A percentile compares a stretch with the other conserved stretches of the same genome.
phyloP scores from a whole-genome alignment of 495 filamentous ascomycete species.

The Annulohypoxylon bovei region DNA sequence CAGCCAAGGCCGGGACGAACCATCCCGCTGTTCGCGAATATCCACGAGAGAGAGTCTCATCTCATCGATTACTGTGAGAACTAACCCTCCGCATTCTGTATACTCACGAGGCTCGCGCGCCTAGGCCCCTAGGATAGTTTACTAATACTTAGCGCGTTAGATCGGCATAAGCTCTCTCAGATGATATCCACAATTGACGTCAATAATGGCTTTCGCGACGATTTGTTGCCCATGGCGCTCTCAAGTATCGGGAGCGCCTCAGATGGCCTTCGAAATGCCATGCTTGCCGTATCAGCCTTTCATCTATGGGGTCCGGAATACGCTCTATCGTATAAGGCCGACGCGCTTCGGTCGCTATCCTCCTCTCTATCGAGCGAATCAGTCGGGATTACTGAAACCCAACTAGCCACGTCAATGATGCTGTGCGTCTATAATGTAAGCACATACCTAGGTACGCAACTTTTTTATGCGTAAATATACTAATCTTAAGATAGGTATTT shows the following conservation, averaged over 20 bases:
- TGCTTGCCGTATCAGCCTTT: slow-evolving; percentile 49
- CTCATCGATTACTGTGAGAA: slow-evolving; percentile 47
- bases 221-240: slow-evolving; percentile 49
- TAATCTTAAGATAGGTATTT: slow-evolving; percentile 45
- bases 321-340: slow-evolving; percentile 48
- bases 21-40: slow-evolving; percentile 39
- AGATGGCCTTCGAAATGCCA: slow-evolving; percentile 48
- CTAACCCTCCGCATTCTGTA: not conserved
- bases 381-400: slow-evolving; percentile 46
- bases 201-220: slow-evolving; percentile 49
- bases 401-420: slow-evolving; percentile 52
- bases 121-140: not conserved
- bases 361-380: slow-evolving; percentile 43
- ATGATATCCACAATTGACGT: slow-evolving; percentile 53
- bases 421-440: slow-evolving; percentile 52
- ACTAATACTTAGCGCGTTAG: slow-evolving; percentile 34
- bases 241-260: slow-evolving; percentile 41
- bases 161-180: slow-evolving; percentile 42
- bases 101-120: not conserved
- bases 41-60: slow-evolving; percentile 44
- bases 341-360: slow-evolving; percentile 46
- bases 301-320: slow-evolving; percentile 45
- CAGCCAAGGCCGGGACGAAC: slow-evolving; percentile 39
- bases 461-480: not conserved
- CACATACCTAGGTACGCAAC: not conserved